phyloP scores from a whole-genome alignment of 2,329 filamentous ascomycete species.

The Dactylellina parvicollis region DNA sequence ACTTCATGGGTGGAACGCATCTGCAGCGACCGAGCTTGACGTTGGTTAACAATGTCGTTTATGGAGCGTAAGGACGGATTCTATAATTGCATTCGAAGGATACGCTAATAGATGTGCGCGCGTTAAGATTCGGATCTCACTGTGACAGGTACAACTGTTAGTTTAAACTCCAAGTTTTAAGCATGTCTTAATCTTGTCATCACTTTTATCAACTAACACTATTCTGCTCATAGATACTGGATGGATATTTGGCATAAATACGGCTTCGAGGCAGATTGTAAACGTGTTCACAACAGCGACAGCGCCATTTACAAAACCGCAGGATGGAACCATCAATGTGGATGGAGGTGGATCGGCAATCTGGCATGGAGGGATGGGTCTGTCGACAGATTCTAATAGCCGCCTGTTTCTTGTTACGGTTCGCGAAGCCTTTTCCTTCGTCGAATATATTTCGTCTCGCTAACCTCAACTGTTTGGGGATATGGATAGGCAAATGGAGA shows the following conservation, averaged over 20 bases:
- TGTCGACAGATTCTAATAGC: conserved; percentile 59
- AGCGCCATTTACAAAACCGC: conserved; percentile 61
- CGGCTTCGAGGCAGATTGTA: conserved; percentile 61
- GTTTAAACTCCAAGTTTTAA: background rate
- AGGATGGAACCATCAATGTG: conserved; percentile 59
- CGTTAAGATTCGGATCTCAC: conserved; percentile 65
- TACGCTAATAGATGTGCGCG: background rate
- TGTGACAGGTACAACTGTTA: conserved; percentile 68
- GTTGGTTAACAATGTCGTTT: conserved; percentile 64
- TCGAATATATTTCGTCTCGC: background rate
- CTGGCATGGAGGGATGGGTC: conserved; percentile 61
- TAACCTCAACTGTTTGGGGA: background rate
- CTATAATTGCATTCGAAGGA: background rate
- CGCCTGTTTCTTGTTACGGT: conserved; percentile 59
- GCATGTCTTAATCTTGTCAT: too few relatives aligned
- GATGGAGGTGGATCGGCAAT: conserved; percentile 62
- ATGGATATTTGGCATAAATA: conserved; percentile 66
- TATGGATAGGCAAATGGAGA: conserved; percentile 51
- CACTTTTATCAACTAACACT: background rate
- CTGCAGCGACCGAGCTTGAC: conserved; percentile 66
- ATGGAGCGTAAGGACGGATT: conserved; percentile 61
- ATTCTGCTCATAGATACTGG: conserved; percentile 62
- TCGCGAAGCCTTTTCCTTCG: background rate
- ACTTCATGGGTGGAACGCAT: conserved; percentile 67
- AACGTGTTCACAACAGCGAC: conserved; percentile 63